phyloP scores from a whole-genome alignment of 345 rosid genomes.

The Rhizophora apiculata region DNA sequence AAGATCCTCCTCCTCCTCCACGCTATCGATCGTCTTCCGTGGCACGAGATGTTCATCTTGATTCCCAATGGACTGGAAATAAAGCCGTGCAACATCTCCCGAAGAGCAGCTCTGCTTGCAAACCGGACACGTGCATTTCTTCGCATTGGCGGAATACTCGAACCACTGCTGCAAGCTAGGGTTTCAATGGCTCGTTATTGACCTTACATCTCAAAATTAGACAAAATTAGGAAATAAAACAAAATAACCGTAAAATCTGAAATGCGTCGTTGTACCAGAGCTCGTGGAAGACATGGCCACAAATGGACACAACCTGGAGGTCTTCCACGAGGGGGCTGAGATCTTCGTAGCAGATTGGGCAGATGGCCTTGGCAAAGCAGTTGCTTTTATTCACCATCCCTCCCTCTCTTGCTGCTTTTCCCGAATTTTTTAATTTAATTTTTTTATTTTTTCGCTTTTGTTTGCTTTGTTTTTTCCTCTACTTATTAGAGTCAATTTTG shows the following conservation, averaged over 20 bases:
- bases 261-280: conserved; percentile 49
- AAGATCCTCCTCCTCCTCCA: conserved; percentile 58
- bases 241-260: not conserved
- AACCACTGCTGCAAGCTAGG: conserved; percentile 95
- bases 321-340: conserved; percentile 83
- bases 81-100: conserved; percentile 56
- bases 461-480: no score
- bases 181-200: conserved; percentile 10
- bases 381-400: conserved; percentile 28
- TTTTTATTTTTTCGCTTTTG: not conserved
- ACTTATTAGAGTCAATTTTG: not conserved
- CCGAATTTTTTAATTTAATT: not conserved
- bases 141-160: conserved; percentile 63
- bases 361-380: conserved; percentile 53
- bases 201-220: not conserved
- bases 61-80: conserved; percentile 79
- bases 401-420: not conserved
- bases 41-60: conserved; percentile 33
- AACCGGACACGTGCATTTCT: conserved; percentile 79
- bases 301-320: conserved; percentile 75
- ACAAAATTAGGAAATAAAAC: not conserved
- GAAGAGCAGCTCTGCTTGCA: conserved; percentile 69
- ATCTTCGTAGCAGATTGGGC: conserved; percentile 92
- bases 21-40: conserved; percentile 28
- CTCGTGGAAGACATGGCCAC: conserved; percentile 97